Evolutionary conservation across 2,329 filamentous ascomycete species (phyloP).

Genomic region (Diaporthe sp.): DNA sequence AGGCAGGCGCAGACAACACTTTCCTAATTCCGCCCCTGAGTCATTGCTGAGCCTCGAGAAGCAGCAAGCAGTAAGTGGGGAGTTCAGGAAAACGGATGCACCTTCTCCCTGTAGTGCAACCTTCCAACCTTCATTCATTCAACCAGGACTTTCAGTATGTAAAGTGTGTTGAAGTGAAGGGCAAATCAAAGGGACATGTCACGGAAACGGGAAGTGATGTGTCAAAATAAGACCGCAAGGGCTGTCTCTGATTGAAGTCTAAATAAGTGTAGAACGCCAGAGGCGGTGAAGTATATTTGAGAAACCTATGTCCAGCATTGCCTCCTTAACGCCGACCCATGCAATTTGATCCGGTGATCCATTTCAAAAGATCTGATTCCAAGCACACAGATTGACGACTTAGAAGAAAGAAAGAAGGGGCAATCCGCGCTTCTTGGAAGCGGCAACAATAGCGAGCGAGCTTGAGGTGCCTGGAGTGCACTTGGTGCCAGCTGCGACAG

Average conservation of each 20-base stretch:
- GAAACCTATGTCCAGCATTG: slow-evolving; percentile 11
- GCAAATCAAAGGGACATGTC: neutral
- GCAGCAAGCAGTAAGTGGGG: no score
- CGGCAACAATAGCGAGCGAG: slow-evolving; percentile 44
- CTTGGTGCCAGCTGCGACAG: slow-evolving; percentile 52
- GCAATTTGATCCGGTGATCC: neutral
- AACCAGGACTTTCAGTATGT: neutral
- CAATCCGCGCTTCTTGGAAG: slow-evolving; percentile 32
- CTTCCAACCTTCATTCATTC: neutral
- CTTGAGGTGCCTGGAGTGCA: slow-evolving; percentile 46
- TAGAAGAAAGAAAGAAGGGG: neutral
- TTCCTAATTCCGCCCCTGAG: neutral
- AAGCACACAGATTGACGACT: neutral
- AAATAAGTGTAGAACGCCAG: neutral
- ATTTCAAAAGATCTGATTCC: neutral
- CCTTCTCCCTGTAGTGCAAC: neutral
- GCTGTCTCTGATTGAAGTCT: neutral
- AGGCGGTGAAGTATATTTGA: slow-evolving; percentile 32
- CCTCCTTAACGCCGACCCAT: slow-evolving; percentile 23
- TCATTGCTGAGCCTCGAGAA: neutral
- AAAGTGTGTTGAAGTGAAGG: neutral
- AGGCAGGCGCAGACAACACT: no score
- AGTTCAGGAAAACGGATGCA: neutral
- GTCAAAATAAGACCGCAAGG: neutral
- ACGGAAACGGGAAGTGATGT: neutral